Base-by-base conservation (phyloP, 805 yeast species). In the Naumovozyma baii region DNA sequence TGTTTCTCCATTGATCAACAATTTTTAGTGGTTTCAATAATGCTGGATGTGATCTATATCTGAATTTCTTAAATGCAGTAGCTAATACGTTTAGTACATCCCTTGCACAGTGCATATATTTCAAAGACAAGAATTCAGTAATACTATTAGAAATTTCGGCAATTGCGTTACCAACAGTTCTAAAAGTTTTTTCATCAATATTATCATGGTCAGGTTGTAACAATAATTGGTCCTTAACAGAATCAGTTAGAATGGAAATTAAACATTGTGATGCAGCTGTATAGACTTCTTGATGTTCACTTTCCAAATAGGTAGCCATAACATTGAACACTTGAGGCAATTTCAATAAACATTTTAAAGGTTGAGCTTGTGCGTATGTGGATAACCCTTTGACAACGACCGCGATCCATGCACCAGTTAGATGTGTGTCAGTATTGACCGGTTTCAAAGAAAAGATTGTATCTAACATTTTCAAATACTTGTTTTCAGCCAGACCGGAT, bases 401-500 rank as follows among this genome's bases (percentile, higher is more conserved):
- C 1, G 96, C 95, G 32, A 87, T 72, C 98, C 98, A 92, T 10
- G 96, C 75, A 12, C 94, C 95, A 2, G 90, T 86, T 48, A 92
- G 70, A 58, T 86, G 88, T 22, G 80, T 70, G 55, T 92, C 97
- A 50, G 80, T 82, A 17, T 74, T 58, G 1, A 95, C 71, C 3
- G 98, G 98, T 49, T 78, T 80, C 54, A 88, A 69, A 44, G 82
- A 83, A 50, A 84, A 74, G 33, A 92, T 76, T 34, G 83, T 73
- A 49, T 81, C 76, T 43, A 86, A 64, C 9, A 86, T 78, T 39
- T 67, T 72, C 10, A 70, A 57, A 48, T 82, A 80, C 49, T 76
- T 80, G 31, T 78, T 82, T 22, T 74, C 69, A 44, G 83, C 82
- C 28, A 75, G 67, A 12, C 70, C 73, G 47, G 69, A 70, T 20